Conservation (phyloP, 768 basidiomycete species). For the Kwoniella pini region DNA sequence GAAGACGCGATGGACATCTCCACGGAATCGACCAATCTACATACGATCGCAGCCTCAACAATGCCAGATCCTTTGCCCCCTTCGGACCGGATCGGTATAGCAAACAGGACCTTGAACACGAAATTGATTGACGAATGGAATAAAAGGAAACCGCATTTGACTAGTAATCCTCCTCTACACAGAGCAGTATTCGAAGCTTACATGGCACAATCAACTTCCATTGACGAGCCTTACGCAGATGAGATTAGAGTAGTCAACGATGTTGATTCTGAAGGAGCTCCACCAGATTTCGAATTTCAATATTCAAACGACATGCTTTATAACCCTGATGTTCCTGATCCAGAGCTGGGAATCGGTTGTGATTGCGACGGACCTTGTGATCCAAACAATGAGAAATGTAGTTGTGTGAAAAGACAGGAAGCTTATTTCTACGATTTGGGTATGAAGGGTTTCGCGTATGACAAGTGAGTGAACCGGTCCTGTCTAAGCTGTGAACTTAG, state of each 20-base stretch:
- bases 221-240: slow-evolving; percentile 71
- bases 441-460: slow-evolving; percentile 67
- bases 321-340: slow-evolving; percentile 66
- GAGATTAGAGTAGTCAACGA: slow-evolving; percentile 68
- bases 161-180: slow-evolving; percentile 33
- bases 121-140: slow-evolving; percentile 30
- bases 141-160: slow-evolving; percentile 10
- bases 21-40: background rate
- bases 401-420: slow-evolving; percentile 66
- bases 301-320: slow-evolving; percentile 83
- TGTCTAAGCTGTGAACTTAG: too few species aligned
- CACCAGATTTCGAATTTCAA: slow-evolving; percentile 79
- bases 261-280: slow-evolving; percentile 66
- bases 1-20: background rate
- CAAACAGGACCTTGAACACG: slow-evolving; percentile 19
- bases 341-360: slow-evolving; percentile 70
- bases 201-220: slow-evolving; percentile 66
- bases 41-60: background rate
- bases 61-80: slow-evolving; percentile 15
- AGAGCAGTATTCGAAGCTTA: slow-evolving; percentile 65
- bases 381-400: slow-evolving; percentile 71
- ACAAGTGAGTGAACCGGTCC: slow-evolving; percentile 59
- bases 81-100: slow-evolving; percentile 13
- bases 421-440: slow-evolving; percentile 56
- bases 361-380: slow-evolving; percentile 74